These are phyloP conservation scores for Cantharellus anzutake DNA, from an alignment of 768 basidiomycete species.

Conservation along the genomic window DNA sequence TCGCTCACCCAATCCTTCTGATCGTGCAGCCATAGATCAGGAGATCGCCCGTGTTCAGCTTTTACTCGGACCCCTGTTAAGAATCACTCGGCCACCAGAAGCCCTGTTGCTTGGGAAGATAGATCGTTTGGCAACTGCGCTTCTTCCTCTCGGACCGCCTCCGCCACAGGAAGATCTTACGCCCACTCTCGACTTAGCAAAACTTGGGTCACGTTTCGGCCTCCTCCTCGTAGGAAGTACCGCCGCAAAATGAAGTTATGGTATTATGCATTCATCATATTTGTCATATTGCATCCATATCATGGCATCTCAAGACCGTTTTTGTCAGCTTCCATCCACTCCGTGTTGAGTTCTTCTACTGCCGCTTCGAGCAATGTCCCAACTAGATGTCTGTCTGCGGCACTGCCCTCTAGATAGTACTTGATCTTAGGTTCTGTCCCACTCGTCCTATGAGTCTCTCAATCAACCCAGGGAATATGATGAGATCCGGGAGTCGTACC, in stretches of 20 bases:
- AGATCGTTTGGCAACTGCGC: neutral
- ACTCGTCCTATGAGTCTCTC: constrained; percentile 36
- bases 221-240: constrained; percentile 39
- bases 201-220: constrained; percentile 57
- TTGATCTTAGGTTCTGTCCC: constrained; percentile 86
- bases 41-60: constrained; percentile 4
- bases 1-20: too few species aligned
- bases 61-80: constrained; percentile 3
- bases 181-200: constrained; percentile 42
- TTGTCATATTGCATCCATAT: neutral
- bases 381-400: constrained; percentile 31
- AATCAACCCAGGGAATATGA: neutral
- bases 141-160: constrained; percentile 33
- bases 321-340: constrained; percentile 52
- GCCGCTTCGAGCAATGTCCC: constrained; percentile 31
- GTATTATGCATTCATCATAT: neutral
- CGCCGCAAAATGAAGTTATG: neutral
- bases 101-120: neutral
- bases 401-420: constrained; percentile 72
- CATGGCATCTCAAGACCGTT: constrained; percentile 18
- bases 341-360: constrained; percentile 36
- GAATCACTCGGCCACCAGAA: too few species aligned
- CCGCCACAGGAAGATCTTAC: constrained; percentile 33
- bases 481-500: constrained; percentile 23
- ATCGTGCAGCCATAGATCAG: constrained; percentile 2